These are phyloP conservation scores for Alternaria hordeiaustralica DNA, from an alignment of 2,329 filamentous ascomycete genomes.

Conservation along the genomic window DNA sequence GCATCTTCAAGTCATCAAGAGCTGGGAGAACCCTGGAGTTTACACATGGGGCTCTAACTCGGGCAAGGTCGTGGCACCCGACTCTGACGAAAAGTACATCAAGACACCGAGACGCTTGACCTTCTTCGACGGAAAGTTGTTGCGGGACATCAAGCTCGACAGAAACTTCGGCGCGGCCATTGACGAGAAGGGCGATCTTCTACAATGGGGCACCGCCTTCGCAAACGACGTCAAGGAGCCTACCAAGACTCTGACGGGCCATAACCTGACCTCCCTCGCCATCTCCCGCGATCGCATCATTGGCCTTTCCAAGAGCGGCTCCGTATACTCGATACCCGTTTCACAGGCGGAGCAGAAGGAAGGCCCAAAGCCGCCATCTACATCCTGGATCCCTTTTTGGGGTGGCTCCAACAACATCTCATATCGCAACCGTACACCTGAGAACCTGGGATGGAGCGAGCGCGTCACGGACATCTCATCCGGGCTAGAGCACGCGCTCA, in stretches of 20 bases:
- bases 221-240: conserved; percentile 70
- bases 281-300: conserved; percentile 85
- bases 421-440: conserved; percentile 75
- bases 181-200: conserved; percentile 82
- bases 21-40: conserved; percentile 81
- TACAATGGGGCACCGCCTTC: conserved; percentile 89
- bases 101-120: conserved; percentile 80
- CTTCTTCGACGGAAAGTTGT: conserved; percentile 82
- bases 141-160: conserved; percentile 88
- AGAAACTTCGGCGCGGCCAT: conserved; percentile 84
- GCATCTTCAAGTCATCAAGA: conserved; percentile 85
- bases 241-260: conserved; percentile 76
- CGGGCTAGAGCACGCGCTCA: conserved; percentile 83
- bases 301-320: conserved; percentile 74
- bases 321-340: conserved; percentile 84
- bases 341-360: conserved; percentile 72
- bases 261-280: conserved; percentile 76
- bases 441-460: conserved; percentile 70
- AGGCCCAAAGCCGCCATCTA: conserved; percentile 69
- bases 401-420: conserved; percentile 64
- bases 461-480: conserved; percentile 75
- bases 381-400: conserved; percentile 79
- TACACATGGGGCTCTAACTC: conserved; percentile 93
- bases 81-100: conserved; percentile 76
- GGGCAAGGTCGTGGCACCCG: conserved; percentile 83